A percentile compares a stretch with the other conserved stretches of the same genome.
Evolutionary conservation across 192 early-diverging fungal species (phyloP).

Genomic region (Coemansia reversa): DNA sequence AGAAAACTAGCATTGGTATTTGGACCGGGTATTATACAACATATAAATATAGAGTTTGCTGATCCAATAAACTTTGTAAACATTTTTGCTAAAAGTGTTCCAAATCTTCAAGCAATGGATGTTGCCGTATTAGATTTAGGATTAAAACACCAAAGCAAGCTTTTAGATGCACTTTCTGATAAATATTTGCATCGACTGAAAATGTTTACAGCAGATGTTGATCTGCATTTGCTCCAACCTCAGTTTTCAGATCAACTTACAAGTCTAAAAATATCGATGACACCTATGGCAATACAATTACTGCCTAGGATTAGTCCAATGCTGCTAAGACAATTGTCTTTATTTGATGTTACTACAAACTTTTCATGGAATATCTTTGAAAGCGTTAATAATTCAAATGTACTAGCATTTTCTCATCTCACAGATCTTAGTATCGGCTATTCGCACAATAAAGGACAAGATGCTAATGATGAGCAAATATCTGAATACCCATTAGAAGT

Average conservation of each 20-base stretch:
- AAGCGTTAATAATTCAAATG: background rate
- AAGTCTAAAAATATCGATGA: constrained; percentile 10
- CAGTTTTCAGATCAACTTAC: constrained; percentile 6
- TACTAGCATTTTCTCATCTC: constrained; percentile 3
- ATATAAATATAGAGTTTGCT: background rate
- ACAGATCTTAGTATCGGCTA: constrained; percentile 11
- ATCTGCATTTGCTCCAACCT: background rate
- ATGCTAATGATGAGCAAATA: background rate
- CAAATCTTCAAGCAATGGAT: background rate
- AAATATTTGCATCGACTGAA: background rate
- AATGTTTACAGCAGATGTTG: background rate
- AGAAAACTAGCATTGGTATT: background rate
- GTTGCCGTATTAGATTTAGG: background rate
- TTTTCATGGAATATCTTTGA: constrained; percentile 18
- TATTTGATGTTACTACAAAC: constrained; percentile 16
- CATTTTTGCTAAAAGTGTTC: background rate
- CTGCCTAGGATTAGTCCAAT: constrained; percentile 9
- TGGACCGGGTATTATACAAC: constrained; percentile 4
- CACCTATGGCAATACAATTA: constrained; percentile 7
- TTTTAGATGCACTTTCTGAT: constrained; percentile 1
- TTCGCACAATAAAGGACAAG: background rate
- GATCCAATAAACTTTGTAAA: constrained; percentile 7
- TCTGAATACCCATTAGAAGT: background rate
- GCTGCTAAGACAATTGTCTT: constrained; percentile 5
- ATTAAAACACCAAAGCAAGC: background rate